Evolutionary conservation across 2,329 filamentous ascomycete genomes (phyloP).

Genomic region (Stachybotrys chlorohalonatus): DNA sequence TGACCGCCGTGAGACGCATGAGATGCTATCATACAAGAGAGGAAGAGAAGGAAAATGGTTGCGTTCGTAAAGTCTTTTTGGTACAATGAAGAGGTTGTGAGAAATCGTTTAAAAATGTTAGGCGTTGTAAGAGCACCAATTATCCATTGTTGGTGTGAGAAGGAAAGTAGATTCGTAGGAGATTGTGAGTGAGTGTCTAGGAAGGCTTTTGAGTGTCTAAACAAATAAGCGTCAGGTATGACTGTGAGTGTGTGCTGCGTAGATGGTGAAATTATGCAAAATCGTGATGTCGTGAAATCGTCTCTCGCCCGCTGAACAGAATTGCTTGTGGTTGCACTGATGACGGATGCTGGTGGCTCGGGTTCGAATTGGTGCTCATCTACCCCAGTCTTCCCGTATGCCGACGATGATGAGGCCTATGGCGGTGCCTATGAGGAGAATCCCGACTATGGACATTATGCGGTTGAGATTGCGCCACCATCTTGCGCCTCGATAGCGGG

Average conservation of each 20-base stretch:
- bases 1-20: neutral
- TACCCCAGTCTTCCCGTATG: slow-evolving; percentile 38
- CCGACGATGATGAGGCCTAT: slow-evolving; percentile 43
- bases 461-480: slow-evolving; percentile 55
- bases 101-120: neutral
- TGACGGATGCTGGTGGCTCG: slow-evolving; percentile 8
- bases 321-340: slow-evolving; percentile 4
- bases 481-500: slow-evolving; percentile 39
- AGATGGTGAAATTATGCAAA: neutral
- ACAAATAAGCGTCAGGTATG: neutral
- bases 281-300: slow-evolving; percentile 8
- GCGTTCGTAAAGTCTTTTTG: neutral
- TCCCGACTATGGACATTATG: slow-evolving; percentile 46
- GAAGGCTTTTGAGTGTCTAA: neutral
- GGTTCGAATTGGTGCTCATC: neutral
- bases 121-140: neutral
- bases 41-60: neutral
- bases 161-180: neutral
- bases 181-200: neutral
- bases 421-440: slow-evolving; percentile 44
- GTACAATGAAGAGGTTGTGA: neutral
- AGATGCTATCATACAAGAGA: slow-evolving; percentile 8
- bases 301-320: neutral
- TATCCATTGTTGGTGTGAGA: neutral
- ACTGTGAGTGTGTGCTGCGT: neutral